Evolutionary conservation across 2,329 filamentous ascomycete species (phyloP), one percentile per base, ranked within the genome.

Genomic region (Colletotrichum sp.): DNA sequence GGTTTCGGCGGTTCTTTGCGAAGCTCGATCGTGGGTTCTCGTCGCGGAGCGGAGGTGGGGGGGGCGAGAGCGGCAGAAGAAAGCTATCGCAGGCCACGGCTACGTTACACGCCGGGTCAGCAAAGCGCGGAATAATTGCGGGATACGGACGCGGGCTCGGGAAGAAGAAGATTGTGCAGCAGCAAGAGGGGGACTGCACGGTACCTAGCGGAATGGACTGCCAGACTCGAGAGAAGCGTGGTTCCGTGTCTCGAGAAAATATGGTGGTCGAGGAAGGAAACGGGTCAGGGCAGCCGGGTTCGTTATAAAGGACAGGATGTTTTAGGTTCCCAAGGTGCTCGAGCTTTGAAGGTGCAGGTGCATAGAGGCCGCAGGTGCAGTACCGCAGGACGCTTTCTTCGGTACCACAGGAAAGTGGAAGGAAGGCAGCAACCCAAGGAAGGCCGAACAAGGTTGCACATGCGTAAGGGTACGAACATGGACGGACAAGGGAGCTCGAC

Each of bases 291-390:
- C n/a, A 52, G 43, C 67, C 56, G 66, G 58, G 71, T 73, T 73
- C 66, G 43, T 52, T 52, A 73, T 43, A 73, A 70, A 73, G 69
- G 43, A 52, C 52, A 24, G n/a, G 36, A 38, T 63, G 58, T 38
- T 64, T 70, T 63, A 56, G 71, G 71, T 69, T 73, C 67, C 66
- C 64, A 52, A 43, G 38, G 30, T 55, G 64, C 70, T 72, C 64
- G 64, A 73, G 64, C 70, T 66, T 21, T 26, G 59, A 21, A 52
- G n/a, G 43, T 52, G 43, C 43, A 52, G 43, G 43, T 52, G n/a
- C 43, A 21, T 52, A 24, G 43, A 52, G 43, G n/a, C 43, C 43
- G 43, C 43, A 52, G 43, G 43, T 52, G 43, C 43, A n/a, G 63
- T 68, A 38, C 52, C 36, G 38, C 62, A 65, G 65, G 48, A 59